Conservation (phyloP, 169 alveolate genomes). For the Plasmodium knowlesi region DNA sequence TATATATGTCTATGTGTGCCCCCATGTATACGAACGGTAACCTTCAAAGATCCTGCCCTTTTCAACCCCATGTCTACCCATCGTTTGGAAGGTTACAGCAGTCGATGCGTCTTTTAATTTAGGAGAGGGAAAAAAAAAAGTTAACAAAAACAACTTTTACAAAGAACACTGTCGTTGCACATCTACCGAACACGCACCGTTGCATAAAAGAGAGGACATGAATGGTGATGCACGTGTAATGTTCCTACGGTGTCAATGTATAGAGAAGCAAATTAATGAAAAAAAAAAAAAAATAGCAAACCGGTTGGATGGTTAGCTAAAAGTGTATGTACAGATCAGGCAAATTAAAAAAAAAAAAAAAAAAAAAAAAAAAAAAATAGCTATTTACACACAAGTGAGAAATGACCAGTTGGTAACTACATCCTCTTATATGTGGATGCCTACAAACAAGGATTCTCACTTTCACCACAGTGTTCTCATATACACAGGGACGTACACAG, state of each 20-base stretch:
- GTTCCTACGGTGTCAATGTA: not conserved
- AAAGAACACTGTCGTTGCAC: not conserved
- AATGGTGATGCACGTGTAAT: not conserved
- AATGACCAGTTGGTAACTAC: not conserved
- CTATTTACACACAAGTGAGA: not conserved
- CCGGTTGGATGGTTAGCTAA: no score
- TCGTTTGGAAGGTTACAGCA: constrained; percentile 17
- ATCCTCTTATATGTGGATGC: not conserved
- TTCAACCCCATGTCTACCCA: not conserved
- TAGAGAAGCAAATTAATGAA: not conserved
- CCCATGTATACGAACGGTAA: not conserved
- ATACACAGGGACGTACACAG: not conserved
- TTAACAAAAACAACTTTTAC: constrained; percentile 5
- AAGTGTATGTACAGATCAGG: constrained; percentile 47
- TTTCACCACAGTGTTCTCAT: not conserved
- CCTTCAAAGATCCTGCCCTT: constrained; percentile 38
- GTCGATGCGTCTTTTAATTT: not conserved
- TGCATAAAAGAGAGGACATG: not conserved
- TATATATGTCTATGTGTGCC: not conserved
- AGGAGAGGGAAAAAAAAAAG: not conserved
- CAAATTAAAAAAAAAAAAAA: constrained; percentile 36
- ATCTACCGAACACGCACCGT: not conserved
- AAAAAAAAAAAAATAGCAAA: not conserved
- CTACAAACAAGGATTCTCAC: not conserved
- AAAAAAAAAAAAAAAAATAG: not conserved